Base-by-base conservation (phyloP, 129 eudicot species). In the Flaveria brownii region DNA sequence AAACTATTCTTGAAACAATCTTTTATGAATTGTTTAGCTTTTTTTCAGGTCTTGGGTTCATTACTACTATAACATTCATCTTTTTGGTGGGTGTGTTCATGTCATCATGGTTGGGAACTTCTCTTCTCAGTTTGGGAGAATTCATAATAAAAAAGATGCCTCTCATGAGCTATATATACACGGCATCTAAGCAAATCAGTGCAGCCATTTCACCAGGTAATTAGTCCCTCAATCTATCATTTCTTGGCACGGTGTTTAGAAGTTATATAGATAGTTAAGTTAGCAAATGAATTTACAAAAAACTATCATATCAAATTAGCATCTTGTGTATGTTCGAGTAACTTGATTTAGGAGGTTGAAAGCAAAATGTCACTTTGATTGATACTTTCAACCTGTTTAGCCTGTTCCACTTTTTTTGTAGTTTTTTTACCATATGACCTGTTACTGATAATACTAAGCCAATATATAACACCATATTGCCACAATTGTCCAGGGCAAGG, bases 31-130 rank as follows among this genome's bases (percentile, higher is more conserved):
- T 36, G 16, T 18, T 9, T 71, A 51, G 51, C 70, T 41, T 64
- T 15, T 49, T 49, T 46, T 28, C 86, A 90, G 96, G 96, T 78
- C 92, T 90, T 64, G 96, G 96, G 52, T 87, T 90, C 73, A 72
- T 85, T 61, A 90, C 96, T 50, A 85, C 96, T 46, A 83, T 90
- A 47, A 75, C 80, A 33, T 90, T 87, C 87, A 90, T 90, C 69
- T 90, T 90, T 82, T 62, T 90, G 69, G 96, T 90, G 64, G 92
- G 96, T 41, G 87, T 90, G 55, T 87, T 86, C 83, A 87, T 84
- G 92, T 90, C 96, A 15, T 90, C 96, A 56, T 90, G 96, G 96
- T 63, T 90, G 75, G 96, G 96, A 60, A 71, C 92, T 46, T 87
- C 96, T 51, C 82, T 90, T 49, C 89, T 90, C 15, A 71, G 73